These are phyloP conservation scores for Calonectria pteridis DNA, from an alignment of 2,329 filamentous ascomycete genomes.

Conservation along the genomic window DNA sequence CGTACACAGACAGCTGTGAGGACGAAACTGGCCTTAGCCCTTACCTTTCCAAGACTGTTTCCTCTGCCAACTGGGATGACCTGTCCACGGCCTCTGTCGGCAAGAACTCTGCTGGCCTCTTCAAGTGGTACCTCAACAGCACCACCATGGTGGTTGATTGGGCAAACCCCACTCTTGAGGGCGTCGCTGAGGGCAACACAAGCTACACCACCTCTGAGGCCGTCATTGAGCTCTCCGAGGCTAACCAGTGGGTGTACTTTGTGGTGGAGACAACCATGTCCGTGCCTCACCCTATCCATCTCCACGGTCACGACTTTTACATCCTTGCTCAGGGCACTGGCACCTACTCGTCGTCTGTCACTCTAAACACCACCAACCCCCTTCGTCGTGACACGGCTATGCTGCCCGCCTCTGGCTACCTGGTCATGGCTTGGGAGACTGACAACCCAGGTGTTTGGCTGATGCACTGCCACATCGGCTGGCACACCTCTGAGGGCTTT, in stretches of 20 bases:
- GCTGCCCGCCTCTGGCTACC: constrained; percentile 57
- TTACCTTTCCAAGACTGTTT: constrained; percentile 50
- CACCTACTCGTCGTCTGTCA: constrained; percentile 36
- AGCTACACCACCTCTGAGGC: constrained; percentile 41
- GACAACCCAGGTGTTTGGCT: constrained; percentile 65
- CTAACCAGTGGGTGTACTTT: constrained; percentile 48
- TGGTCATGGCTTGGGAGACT: constrained; percentile 62
- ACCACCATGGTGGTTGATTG: constrained; percentile 49
- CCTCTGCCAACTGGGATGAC: constrained; percentile 42
- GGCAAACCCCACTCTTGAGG: constrained; percentile 45
- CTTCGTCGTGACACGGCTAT: constrained; percentile 66
- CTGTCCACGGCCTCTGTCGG: constrained; percentile 45
- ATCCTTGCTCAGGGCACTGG: constrained; percentile 45
- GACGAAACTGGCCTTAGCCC: constrained; percentile 54
- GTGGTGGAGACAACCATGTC: constrained; percentile 42
- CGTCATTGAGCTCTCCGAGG: constrained; percentile 45
- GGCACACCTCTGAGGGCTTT: constrained; percentile 42
- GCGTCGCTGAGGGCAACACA: constrained; percentile 35
- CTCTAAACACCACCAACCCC: constrained; percentile 54
- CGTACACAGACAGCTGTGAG: constrained; percentile 44
- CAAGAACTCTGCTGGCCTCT: constrained; percentile 49
- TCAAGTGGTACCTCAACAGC: constrained; percentile 61
- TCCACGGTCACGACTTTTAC: constrained; percentile 53
- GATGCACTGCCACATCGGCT: constrained; percentile 63
- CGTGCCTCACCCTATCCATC: constrained; percentile 52